phyloP scores from a whole-genome alignment of 192 early-diverging fungal genomes.

The Phycomyces blakesleeanus region DNA sequence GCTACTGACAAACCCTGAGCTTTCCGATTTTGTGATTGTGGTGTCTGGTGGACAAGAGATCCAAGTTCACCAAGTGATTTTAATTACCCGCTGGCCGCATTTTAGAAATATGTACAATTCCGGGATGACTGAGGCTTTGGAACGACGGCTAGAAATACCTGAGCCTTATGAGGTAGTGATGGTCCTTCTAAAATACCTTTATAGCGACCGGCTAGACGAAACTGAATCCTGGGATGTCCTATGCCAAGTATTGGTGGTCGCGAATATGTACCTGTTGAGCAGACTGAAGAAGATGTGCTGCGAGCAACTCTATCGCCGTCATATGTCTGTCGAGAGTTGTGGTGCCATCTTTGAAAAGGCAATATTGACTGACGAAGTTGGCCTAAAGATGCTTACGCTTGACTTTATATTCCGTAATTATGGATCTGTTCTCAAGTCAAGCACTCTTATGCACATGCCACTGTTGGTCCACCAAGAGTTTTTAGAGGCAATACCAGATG shows the following conservation, averaged over 20 bases:
- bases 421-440: slow-evolving; percentile 50
- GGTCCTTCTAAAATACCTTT: slow-evolving; percentile 55
- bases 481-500: slow-evolving; percentile 48
- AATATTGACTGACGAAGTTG: slow-evolving; percentile 45
- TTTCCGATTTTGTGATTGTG: slow-evolving; percentile 54
- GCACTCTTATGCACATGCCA: slow-evolving; percentile 43
- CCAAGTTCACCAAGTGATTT: slow-evolving; percentile 52
- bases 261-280: slow-evolving; percentile 52
- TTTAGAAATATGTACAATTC: slow-evolving; percentile 49
- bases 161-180: slow-evolving; percentile 46
- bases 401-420: slow-evolving; percentile 51
- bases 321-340: slow-evolving; percentile 49
- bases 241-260: slow-evolving; percentile 52
- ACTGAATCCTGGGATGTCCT: slow-evolving; percentile 38
- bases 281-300: slow-evolving; percentile 57
- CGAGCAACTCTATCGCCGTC: slow-evolving; percentile 40
- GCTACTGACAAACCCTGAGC: slow-evolving; percentile 48
- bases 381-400: slow-evolving; percentile 45
- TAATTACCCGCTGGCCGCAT: slow-evolving; percentile 58
- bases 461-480: slow-evolving; percentile 34
- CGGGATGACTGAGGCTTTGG: slow-evolving; percentile 49
- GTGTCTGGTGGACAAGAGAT: slow-evolving; percentile 40
- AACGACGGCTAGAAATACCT: slow-evolving; percentile 41
- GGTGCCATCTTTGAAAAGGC: slow-evolving; percentile 52
- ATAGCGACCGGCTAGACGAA: slow-evolving; percentile 48